Evolutionary conservation across 225 moss, liverwort and hornwort genomes (phyloP).

Genomic region (Climacium dendroides): DNA sequence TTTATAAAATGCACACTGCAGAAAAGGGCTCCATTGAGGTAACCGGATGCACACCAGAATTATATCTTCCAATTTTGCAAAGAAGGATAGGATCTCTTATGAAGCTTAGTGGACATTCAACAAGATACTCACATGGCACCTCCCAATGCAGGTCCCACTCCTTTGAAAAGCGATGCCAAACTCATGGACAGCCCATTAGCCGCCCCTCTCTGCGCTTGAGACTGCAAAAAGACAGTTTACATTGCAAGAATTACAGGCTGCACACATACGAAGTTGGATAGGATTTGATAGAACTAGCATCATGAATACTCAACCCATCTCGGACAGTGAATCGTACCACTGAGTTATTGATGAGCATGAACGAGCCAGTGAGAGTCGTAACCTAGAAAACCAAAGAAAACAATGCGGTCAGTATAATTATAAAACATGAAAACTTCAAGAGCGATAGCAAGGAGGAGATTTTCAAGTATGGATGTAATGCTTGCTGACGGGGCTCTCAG

Average conservation of each 20-base stretch:
- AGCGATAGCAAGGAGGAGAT: background rate
- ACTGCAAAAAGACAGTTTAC: background rate
- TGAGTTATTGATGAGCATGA: conserved; percentile 18
- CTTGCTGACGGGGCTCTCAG: background rate
- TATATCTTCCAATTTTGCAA: background rate
- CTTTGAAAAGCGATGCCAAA: conserved; percentile 7
- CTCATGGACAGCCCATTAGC: conserved; percentile 11
- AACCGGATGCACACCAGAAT: background rate
- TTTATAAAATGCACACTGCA: background rate
- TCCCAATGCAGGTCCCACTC: background rate
- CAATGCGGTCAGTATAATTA: background rate
- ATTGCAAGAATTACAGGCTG: background rate
- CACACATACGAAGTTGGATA: background rate
- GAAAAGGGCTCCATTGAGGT: background rate
- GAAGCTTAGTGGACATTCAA: background rate
- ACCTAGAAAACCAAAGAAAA: background rate
- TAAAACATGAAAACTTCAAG: background rate
- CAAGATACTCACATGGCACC: conserved; percentile 3
- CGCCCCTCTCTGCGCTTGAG: background rate
- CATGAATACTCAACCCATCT: background rate
- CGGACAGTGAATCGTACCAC: background rate
- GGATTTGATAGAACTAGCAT: background rate
- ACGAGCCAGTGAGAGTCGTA: conserved; percentile 3
- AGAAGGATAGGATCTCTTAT: background rate
- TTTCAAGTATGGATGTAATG: background rate